Percentiles rank a stretch among this genome's conserved stretches.
These are phyloP conservation scores for Geranomyces variabilis DNA, from an alignment of 192 early-diverging fungal species.

Conservation along the genomic window DNA sequence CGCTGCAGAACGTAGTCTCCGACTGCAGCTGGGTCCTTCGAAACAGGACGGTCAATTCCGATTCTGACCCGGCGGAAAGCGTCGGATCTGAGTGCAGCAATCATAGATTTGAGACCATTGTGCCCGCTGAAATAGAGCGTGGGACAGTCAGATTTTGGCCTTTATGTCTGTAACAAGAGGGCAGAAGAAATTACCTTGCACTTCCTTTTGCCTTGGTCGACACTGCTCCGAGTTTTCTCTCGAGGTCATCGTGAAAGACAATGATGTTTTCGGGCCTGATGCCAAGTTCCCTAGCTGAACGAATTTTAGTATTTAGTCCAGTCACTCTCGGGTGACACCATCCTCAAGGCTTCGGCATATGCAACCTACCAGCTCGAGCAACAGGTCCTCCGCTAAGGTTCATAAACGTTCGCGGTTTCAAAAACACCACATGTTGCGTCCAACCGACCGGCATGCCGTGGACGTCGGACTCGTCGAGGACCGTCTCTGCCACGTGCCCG, in stretches of 20 bases:
- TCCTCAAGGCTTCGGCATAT: too few relatives aligned
- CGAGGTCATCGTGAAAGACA: conserved; percentile 76
- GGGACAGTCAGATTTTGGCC: background rate
- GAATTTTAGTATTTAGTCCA: too few relatives aligned
- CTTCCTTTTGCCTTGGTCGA: conserved; percentile 65
- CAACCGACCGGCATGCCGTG: background rate
- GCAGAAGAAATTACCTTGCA: conserved; percentile 48
- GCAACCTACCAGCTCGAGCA: conserved; percentile 59
- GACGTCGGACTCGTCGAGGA: background rate
- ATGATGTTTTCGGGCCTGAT: conserved; percentile 52
- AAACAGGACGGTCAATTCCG: conserved; percentile 68
- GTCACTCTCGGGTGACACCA: too few relatives aligned
- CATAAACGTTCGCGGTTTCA: conserved; percentile 71
- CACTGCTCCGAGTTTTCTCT: conserved; percentile 65
- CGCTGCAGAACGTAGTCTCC: conserved; percentile 60
- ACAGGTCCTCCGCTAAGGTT: conserved; percentile 70
- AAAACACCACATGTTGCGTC: conserved; percentile 45
- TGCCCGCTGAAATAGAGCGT: conserved; percentile 54
- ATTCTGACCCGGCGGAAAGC: conserved; percentile 64
- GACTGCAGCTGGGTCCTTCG: conserved; percentile 47
- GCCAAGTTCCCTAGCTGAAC: conserved; percentile 49
- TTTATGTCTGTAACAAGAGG: too few relatives aligned
- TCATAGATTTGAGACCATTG: conserved; percentile 74
- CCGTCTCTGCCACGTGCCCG: background rate
- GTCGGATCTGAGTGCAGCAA: conserved; percentile 50